These are phyloP conservation scores for Exophiala spinifera DNA, from an alignment of 2,329 filamentous ascomycete genomes.

Conservation along the genomic window DNA sequence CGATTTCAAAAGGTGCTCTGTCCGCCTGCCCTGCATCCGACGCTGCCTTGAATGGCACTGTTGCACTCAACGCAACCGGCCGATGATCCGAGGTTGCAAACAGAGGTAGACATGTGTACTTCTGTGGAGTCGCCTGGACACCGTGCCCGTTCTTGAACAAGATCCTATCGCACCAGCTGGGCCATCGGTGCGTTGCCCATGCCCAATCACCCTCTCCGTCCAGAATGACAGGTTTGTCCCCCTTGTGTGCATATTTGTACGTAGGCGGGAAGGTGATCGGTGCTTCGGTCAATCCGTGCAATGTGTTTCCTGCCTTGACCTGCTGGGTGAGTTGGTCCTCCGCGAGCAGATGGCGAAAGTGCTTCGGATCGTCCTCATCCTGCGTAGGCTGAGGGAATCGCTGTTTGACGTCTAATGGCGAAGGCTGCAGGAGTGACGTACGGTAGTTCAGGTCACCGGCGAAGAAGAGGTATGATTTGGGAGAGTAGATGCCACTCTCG, in stretches of 20 bases:
- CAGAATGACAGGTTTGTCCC: slow-evolving; percentile 32
- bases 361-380: slow-evolving; percentile 50
- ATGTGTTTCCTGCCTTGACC: slow-evolving; percentile 62
- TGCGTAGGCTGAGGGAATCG: slow-evolving; percentile 62
- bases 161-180: slow-evolving; percentile 90
- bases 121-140: slow-evolving; percentile 51
- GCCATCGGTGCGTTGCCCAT: slow-evolving; percentile 81
- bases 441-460: slow-evolving; percentile 95
- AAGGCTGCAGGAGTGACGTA: slow-evolving; percentile 66
- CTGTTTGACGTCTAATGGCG: slow-evolving; percentile 49
- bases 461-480: slow-evolving; percentile 75
- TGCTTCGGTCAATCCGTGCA: slow-evolving; percentile 76
- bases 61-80: slow-evolving; percentile 69
- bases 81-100: slow-evolving; percentile 85
- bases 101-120: slow-evolving; percentile 73
- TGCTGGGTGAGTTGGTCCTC: slow-evolving; percentile 79
- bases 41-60: slow-evolving; percentile 57
- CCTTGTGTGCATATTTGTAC: slow-evolving; percentile 72
- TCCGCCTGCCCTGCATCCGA: slow-evolving; percentile 30
- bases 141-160: slow-evolving; percentile 66
- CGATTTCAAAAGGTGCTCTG: slow-evolving; percentile 54
- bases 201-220: slow-evolving; percentile 54
- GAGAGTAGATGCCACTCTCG: slow-evolving; percentile 62
- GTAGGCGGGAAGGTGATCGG: slow-evolving; percentile 80
- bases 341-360: slow-evolving; percentile 66